Evolutionary conservation across 306 rosid genomes (phyloP).

Genomic region (Gillenia trifoliata): DNA sequence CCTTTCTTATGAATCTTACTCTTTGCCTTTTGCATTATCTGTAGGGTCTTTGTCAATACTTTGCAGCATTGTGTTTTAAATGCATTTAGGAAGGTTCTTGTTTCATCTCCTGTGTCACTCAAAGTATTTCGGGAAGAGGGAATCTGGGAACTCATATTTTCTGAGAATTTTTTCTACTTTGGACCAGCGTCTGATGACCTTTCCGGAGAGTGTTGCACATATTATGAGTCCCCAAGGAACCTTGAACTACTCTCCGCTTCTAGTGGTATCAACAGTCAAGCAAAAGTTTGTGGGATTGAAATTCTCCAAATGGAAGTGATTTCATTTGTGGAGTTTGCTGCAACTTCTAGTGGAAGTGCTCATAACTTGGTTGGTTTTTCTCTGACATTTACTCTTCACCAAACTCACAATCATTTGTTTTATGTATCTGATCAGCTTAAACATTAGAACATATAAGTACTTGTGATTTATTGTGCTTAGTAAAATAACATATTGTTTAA

Average conservation of each 20-base stretch:
- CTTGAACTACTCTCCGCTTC: constrained; percentile 44
- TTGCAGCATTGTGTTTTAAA: constrained; percentile 65
- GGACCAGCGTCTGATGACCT: constrained; percentile 48
- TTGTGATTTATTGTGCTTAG: constrained; percentile 5
- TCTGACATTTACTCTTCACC: not conserved
- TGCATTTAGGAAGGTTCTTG: constrained; percentile 66
- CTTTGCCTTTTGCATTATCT: constrained; percentile 15
- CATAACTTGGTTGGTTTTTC: constrained; percentile 65
- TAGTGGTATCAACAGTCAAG: constrained; percentile 28
- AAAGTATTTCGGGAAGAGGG: constrained; percentile 74
- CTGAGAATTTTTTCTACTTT: constrained; percentile 81
- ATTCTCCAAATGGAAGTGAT: constrained; percentile 67
- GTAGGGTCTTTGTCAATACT: constrained; percentile 66
- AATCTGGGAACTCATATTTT: constrained; percentile 89
- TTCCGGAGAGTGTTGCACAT: constrained; percentile 33
- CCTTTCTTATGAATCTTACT: constrained; percentile 12
- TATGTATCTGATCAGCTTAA: constrained; percentile 13
- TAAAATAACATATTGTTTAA: not conserved
- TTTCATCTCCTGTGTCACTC: constrained; percentile 55
- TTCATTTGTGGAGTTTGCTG: constrained; percentile 80
- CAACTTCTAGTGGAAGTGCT: constrained; percentile 57
- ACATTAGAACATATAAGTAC: not conserved
- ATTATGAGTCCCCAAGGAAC: constrained; percentile 28
- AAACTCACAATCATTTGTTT: constrained; percentile 11
- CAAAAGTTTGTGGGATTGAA: constrained; percentile 49